phyloP scores from a whole-genome alignment of 148 eudicot species.

The Silene conica region DNA sequence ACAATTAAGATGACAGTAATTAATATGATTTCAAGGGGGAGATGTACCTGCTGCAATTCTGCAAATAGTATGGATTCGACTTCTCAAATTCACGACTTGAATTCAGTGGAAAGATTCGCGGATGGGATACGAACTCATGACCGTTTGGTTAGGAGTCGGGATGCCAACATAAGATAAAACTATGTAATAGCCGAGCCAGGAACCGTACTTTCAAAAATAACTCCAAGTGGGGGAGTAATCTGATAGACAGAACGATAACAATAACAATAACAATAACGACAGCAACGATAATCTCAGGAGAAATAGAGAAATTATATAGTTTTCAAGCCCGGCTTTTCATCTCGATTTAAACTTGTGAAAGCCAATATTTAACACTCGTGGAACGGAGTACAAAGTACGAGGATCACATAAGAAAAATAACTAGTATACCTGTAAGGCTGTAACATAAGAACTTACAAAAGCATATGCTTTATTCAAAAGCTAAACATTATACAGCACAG shows the following conservation, averaged over 20 bases:
- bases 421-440: conserved; percentile 18
- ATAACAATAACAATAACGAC: no score
- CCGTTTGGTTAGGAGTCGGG: no score
- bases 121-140: no score
- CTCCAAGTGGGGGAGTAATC: no score
- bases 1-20: background rate
- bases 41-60: background rate
- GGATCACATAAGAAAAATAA: background rate
- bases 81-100: background rate
- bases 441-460: conserved; percentile 18
- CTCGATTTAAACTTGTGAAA: background rate
- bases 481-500: conserved; percentile 11
- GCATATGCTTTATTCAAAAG: conserved; percentile 19
- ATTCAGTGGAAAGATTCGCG: background rate
- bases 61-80: background rate
- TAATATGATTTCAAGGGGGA: background rate
- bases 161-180: no score
- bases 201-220: no score
- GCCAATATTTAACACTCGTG: background rate
- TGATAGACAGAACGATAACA: no score
- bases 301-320: background rate
- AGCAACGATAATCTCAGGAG: background rate
- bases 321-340: background rate
- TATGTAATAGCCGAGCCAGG: no score
- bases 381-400: background rate